Conservation (phyloP, 2,329 filamentous ascomycete species). For the Botrytis porri region DNA sequence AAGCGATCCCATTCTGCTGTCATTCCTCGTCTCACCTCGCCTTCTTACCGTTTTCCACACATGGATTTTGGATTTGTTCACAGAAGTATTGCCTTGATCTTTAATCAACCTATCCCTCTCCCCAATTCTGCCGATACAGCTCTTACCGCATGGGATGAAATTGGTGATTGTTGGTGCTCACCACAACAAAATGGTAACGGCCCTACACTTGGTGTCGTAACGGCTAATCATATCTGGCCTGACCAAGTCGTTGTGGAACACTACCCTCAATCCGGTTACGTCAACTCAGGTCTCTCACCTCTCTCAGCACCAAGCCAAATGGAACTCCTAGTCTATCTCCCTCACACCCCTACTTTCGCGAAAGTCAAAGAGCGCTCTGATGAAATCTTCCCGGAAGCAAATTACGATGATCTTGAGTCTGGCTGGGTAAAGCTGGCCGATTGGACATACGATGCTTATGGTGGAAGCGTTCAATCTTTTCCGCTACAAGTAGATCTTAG, state of each 20-base stretch:
- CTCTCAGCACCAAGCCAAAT: slow-evolving; percentile 63
- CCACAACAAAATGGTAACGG: slow-evolving; percentile 47
- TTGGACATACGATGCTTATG: slow-evolving; percentile 51
- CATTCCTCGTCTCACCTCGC: not conserved
- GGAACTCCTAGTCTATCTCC: slow-evolving; percentile 65
- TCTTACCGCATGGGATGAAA: slow-evolving; percentile 68
- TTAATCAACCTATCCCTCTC: slow-evolving; percentile 28
- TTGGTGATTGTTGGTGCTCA: slow-evolving; percentile 87
- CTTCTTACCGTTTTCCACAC: slow-evolving; percentile 44
- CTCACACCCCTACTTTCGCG: slow-evolving; percentile 40
- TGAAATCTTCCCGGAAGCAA: slow-evolving; percentile 41
- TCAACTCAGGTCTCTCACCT: slow-evolving; percentile 47
- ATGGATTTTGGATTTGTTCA: slow-evolving; percentile 19
- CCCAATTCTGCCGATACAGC: slow-evolving; percentile 51
- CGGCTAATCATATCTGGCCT: slow-evolving; percentile 58
- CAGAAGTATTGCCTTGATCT: slow-evolving; percentile 23
- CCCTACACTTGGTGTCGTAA: slow-evolving; percentile 63
- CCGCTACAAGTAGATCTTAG: slow-evolving; percentile 50
- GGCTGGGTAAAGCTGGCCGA: slow-evolving; percentile 56
- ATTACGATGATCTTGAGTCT: slow-evolving; percentile 33
- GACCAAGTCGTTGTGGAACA: slow-evolving; percentile 72
- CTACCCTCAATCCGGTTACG: slow-evolving; percentile 58
- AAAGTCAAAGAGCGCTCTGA: slow-evolving; percentile 40
- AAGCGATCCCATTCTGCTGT: slow-evolving; percentile 46
- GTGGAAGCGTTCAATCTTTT: slow-evolving; percentile 48